These are phyloP conservation scores for Amauroascus niger DNA, from an alignment of 2,329 filamentous ascomycete genomes.

Conservation along the genomic window DNA sequence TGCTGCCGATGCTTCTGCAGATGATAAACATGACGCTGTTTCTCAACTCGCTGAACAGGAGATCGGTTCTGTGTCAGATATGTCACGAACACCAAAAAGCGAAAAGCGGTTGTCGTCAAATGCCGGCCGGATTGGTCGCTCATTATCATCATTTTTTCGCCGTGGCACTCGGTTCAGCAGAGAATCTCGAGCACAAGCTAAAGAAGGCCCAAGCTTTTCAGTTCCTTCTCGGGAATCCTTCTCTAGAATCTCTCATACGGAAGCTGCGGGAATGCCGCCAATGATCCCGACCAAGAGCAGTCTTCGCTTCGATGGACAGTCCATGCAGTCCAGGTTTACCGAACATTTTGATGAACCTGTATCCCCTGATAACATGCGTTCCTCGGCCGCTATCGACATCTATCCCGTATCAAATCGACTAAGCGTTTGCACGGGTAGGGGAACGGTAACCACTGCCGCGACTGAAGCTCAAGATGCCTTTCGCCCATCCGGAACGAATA, in stretches of 20 bases:
- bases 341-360: slow-evolving; percentile 83
- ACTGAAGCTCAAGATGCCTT: slow-evolving; percentile 26
- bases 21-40: not conserved
- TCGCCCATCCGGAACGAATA: slow-evolving; percentile 31
- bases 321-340: slow-evolving; percentile 81
- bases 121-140: slow-evolving; percentile 21
- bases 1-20: not conserved
- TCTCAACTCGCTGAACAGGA: slow-evolving; percentile 7
- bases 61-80: slow-evolving; percentile 1
- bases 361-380: slow-evolving; percentile 70
- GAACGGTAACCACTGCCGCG: slow-evolving; percentile 16
- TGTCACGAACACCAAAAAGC: slow-evolving; percentile 1
- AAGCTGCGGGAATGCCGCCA: slow-evolving; percentile 35
- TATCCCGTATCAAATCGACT: slow-evolving; percentile 13
- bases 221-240: slow-evolving; percentile 89
- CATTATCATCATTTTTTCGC: slow-evolving; percentile 67
- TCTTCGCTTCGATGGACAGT: slow-evolving; percentile 49
- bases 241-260: slow-evolving; percentile 37
- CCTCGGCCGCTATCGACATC: slow-evolving; percentile 51
- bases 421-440: slow-evolving; percentile 4
- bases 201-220: slow-evolving; percentile 48
- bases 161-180: slow-evolving; percentile 39
- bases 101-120: slow-evolving; percentile 16
- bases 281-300: slow-evolving; percentile 33
- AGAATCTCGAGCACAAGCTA: not conserved